These are phyloP conservation scores for Eutrema salsugineum DNA, from an alignment of 441 rosid genomes.

Conservation along the genomic window DNA sequence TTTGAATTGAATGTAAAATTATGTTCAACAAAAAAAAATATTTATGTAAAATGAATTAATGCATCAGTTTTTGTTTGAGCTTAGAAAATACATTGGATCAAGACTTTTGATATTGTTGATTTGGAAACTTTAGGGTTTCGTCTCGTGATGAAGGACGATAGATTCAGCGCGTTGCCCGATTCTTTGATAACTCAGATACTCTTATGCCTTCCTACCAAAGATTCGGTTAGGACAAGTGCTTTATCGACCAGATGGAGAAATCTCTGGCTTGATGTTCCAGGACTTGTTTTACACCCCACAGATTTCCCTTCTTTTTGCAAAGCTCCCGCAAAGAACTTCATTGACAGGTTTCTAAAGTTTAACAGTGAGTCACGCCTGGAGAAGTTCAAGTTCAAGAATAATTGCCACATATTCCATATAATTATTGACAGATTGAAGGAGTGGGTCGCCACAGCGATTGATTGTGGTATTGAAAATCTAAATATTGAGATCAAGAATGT, in stretches of 20 bases:
- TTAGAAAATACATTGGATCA: too few species aligned
- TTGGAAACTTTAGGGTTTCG: neutral
- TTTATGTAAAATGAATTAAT: too few species aligned
- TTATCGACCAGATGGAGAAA: neutral
- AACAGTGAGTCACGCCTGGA: neutral
- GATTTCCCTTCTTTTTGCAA: too few species aligned
- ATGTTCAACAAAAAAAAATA: too few species aligned
- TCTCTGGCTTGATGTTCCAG: neutral
- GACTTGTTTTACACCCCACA: neutral
- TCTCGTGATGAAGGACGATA: neutral
- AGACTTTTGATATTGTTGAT: too few species aligned
- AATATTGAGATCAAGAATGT: too few species aligned
- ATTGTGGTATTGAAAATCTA: too few species aligned
- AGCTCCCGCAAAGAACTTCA: too few species aligned
- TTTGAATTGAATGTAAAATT: too few species aligned
- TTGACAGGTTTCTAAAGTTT: neutral
- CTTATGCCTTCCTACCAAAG: neutral
- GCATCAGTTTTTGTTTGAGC: too few species aligned
- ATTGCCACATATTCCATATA: too few species aligned
- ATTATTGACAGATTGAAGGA: too few species aligned
- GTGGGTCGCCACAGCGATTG: neutral
- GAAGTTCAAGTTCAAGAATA: neutral
- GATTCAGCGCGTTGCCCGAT: neutral
- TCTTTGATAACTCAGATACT: conserved; percentile 1
- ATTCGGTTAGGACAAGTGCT: conserved; percentile 3